phyloP scores from a whole-genome alignment of 2,329 filamentous ascomycete genomes.

The Colletotrichum sp. region DNA sequence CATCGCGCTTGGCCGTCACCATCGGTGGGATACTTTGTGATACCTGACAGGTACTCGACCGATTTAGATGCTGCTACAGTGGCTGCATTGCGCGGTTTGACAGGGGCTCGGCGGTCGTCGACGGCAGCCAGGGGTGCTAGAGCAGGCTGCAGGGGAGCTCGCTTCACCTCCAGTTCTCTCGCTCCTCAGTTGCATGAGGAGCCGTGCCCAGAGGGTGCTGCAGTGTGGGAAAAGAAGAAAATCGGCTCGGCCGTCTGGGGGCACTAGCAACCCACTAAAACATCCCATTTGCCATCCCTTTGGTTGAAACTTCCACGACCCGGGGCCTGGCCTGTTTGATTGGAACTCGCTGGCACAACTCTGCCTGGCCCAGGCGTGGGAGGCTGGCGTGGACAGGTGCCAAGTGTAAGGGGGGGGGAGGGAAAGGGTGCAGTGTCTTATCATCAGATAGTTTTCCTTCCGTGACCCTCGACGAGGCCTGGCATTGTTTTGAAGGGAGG shows the following conservation, averaged over 20 bases:
- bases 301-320: conserved; percentile 2
- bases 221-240: background rate
- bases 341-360: background rate
- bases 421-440: background rate
- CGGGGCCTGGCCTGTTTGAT: conserved; percentile 2
- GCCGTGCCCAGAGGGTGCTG: background rate
- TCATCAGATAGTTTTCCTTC: background rate
- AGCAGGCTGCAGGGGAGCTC: background rate
- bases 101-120: background rate
- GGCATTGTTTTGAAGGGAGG: background rate
- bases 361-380: background rate
- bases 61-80: background rate
- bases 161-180: background rate
- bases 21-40: background rate
- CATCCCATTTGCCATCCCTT: background rate
- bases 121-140: background rate
- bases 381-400: conserved; percentile 1
- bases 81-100: conserved; percentile 11
- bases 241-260: background rate
- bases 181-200: background rate
- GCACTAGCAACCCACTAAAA: conserved; percentile 3
- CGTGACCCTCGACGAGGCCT: background rate
- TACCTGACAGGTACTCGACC: background rate
- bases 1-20: background rate
- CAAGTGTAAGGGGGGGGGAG: background rate